Evolutionary conservation across 2,329 filamentous ascomycete genomes (phyloP).

Genomic region (Penicillium italicum): DNA sequence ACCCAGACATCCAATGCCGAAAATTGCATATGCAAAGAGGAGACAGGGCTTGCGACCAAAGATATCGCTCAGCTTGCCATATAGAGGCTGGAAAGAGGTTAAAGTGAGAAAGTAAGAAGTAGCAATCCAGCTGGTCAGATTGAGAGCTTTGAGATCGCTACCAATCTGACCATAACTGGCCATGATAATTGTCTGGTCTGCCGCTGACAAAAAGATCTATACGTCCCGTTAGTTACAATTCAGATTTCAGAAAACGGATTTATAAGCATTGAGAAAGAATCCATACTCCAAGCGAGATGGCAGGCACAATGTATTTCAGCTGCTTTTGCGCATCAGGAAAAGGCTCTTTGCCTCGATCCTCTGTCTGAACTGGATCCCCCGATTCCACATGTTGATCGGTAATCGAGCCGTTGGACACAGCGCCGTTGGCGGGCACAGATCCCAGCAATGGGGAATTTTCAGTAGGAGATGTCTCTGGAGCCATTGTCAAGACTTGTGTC

Average conservation of each 20-base stretch:
- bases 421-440: slow-evolving; percentile 28
- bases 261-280: slow-evolving; percentile 10
- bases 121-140: slow-evolving; percentile 72
- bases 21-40: slow-evolving; percentile 50
- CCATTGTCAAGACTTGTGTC: slow-evolving; percentile 19
- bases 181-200: slow-evolving; percentile 74
- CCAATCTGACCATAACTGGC: slow-evolving; percentile 76
- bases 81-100: slow-evolving; percentile 69
- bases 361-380: slow-evolving; percentile 8
- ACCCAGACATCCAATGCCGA: slow-evolving; percentile 46
- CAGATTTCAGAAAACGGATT: not conserved
- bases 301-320: slow-evolving; percentile 58
- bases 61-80: slow-evolving; percentile 57
- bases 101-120: slow-evolving; percentile 68
- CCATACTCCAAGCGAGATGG: slow-evolving; percentile 59
- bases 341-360: slow-evolving; percentile 25
- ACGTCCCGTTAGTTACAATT: slow-evolving; percentile 7
- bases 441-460: slow-evolving; percentile 49
- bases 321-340: slow-evolving; percentile 49
- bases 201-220: slow-evolving; percentile 67
- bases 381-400: slow-evolving; percentile 23
- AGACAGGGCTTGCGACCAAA: slow-evolving; percentile 55
- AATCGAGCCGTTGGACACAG: slow-evolving; percentile 25
- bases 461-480: slow-evolving; percentile 21
- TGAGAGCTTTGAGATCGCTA: slow-evolving; percentile 69